A percentile compares a stretch with the other conserved stretches of the same genome.
phyloP scores from a whole-genome alignment of 441 rosid species.

The Corymbia calophylla region DNA sequence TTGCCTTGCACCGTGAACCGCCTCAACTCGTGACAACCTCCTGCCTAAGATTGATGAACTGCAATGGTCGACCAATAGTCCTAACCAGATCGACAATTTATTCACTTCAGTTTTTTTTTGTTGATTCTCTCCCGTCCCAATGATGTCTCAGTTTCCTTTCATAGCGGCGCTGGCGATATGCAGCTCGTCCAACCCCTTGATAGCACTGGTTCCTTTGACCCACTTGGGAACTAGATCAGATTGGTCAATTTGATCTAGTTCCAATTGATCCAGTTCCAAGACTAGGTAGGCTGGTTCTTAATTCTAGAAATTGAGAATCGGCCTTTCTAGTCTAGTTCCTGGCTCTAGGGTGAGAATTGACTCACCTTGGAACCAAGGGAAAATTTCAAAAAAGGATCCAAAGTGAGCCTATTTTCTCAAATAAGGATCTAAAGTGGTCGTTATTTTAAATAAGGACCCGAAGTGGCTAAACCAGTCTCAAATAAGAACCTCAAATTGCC shows the following conservation, averaged over 20 bases:
- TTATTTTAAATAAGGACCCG: too few species aligned
- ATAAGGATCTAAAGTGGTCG: too few species aligned
- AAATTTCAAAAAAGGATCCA: too few species aligned
- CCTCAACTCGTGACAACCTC: background rate
- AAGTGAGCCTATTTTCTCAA: too few species aligned
- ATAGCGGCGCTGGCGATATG: fast-evolving
- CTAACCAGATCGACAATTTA: background rate
- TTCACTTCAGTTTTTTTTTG: background rate
- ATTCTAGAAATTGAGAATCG: fast-evolving
- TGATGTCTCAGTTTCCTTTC: background rate
- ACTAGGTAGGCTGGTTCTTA: background rate
- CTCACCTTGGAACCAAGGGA: too few species aligned
- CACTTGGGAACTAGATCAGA: too few species aligned
- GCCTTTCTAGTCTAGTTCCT: background rate
- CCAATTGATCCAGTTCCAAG: too few species aligned
- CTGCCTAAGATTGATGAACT: background rate
- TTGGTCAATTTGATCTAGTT: too few species aligned
- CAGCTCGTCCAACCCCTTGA: background rate
- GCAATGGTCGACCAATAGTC: background rate
- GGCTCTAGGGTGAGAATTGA: background rate
- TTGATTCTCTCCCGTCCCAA: background rate
- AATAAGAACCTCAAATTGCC: too few species aligned
- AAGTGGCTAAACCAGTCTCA: too few species aligned
- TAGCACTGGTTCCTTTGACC: background rate
- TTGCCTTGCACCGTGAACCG: background rate